Evolutionary conservation across 2,329 filamentous ascomycete species (phyloP), one percentile per base, ranked within the genome.

Genomic region (Claviceps quebecensis): DNA sequence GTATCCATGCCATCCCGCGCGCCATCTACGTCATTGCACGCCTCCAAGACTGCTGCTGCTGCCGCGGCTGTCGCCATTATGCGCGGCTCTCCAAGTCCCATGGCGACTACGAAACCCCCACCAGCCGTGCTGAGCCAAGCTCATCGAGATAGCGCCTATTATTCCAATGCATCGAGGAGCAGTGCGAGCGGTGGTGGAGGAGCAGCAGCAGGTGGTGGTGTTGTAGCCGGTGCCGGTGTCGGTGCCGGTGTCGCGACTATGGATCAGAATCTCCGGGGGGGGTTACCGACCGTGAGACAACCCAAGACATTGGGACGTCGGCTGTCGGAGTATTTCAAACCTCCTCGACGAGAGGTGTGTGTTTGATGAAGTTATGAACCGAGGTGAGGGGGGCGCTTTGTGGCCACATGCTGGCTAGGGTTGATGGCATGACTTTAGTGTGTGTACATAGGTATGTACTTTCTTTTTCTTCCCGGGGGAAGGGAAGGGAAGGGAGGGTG

Each of bases 321-420:
- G 6, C 45, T 58, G 11, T 52, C 52, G 2, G 54, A 58, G 45
- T 58, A 58, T 23, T 51, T 58, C 23, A 57, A 52, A 45, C 56
- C 56, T n/a, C 45, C 56, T 29, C 45, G 29, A 34, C 29, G 4
- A 34, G 29, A 34, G 29, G 29, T 34, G 4, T 34, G 29, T 11
- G 29, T 34, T 34, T 34, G 29, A 47, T 48, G 43, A 45, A 23
- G 29, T 19, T 19, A 19, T 19, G 43, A 45, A 23, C 37, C 6
- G 23, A 13, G 45, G 9, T 17, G 4, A 37, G 37, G 19, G 16
- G 38, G 38, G 7, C 29, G 29, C 29, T 34, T 34, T 11, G 9
- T 34, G 29, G 9, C 29, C 29, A 34, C 9, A 34, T 34, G 29
- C 29, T 34, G 9, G 29, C 29, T 9, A 4, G 29, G 9, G 9